Conservation (phyloP, 106 monocot genomes). For the Chionographis japonica region DNA sequence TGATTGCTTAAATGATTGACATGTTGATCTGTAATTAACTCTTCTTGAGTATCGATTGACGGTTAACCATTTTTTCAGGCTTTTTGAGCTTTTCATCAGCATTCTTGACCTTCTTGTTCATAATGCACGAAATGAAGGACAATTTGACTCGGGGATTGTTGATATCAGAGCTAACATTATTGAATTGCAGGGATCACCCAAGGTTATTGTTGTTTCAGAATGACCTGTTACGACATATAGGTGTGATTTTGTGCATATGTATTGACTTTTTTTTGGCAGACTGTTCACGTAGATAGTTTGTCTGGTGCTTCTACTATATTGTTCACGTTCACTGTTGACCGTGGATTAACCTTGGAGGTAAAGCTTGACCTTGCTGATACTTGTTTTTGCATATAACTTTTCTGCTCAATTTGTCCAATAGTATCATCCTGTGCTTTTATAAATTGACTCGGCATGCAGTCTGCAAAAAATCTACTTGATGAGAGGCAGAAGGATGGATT, state of each 20-base stretch:
- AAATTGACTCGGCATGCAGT: conserved; percentile 25
- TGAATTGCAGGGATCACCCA: conserved; percentile 66
- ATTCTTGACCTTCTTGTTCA: conserved; percentile 76
- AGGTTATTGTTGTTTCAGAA: conserved; percentile 35
- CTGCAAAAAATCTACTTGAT: conserved; percentile 71
- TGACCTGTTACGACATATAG: background rate
- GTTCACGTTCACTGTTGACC: conserved; percentile 76
- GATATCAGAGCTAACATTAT: conserved; percentile 83
- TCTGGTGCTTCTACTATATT: conserved; percentile 89
- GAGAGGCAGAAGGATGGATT: conserved; percentile 49
- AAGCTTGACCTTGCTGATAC: background rate
- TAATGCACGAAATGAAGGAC: conserved; percentile 90
- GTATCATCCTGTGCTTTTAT: no score
- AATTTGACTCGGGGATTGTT: conserved; percentile 93
- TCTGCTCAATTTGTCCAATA: no score
- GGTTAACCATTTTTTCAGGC: conserved; percentile 33
- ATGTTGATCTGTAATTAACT: background rate
- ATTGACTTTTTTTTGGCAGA: conserved; percentile 41
- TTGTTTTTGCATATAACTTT: background rate
- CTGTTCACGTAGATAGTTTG: conserved; percentile 78
- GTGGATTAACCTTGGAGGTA: conserved; percentile 95
- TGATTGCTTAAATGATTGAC: conserved; percentile 5
- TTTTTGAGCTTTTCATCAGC: conserved; percentile 85
- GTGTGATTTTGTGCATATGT: conserved; percentile 1
- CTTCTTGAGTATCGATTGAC: conserved; percentile 1